A percentile compares a stretch with the other conserved stretches of the same genome.
Conservation (phyloP, 352 stramenopile genomes). For the Thraustochytrium striatum region DNA sequence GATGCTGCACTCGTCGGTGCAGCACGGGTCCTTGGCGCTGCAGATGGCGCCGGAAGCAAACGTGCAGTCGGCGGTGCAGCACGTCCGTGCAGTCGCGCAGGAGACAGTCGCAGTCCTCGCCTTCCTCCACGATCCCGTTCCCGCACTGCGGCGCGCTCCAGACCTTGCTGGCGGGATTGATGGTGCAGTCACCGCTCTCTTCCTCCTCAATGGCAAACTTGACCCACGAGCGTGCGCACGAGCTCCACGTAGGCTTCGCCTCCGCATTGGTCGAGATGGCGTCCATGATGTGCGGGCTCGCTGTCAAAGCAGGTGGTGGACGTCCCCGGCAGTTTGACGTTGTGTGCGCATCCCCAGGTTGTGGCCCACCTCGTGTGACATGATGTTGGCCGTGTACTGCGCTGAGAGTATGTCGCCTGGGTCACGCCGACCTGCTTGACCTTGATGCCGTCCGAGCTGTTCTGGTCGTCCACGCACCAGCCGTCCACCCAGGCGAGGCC, state of each 20-base stretch:
- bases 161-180: no score
- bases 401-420: conserved; percentile 13
- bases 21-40: conserved; percentile 21
- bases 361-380: conserved; percentile 29
- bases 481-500: conserved; percentile 14
- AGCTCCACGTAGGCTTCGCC: no score
- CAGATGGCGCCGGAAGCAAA: not conserved
- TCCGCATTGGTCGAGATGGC: no score
- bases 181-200: no score
- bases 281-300: no score
- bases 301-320: no score
- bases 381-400: conserved; percentile 34
- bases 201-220: no score
- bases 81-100: conserved; percentile 6
- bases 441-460: not conserved
- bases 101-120: conserved; percentile 30
- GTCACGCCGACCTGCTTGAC: not conserved
- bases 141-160: no score
- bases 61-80: not conserved
- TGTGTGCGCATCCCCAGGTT: conserved; percentile 45
- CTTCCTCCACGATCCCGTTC: conserved; percentile 22
- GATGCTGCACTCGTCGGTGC: not conserved
- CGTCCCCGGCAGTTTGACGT: no score
- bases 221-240: no score
- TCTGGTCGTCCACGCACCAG: not conserved